phyloP scores from a whole-genome alignment of 306 rosid genomes.

The Trifolium fragiferum region DNA sequence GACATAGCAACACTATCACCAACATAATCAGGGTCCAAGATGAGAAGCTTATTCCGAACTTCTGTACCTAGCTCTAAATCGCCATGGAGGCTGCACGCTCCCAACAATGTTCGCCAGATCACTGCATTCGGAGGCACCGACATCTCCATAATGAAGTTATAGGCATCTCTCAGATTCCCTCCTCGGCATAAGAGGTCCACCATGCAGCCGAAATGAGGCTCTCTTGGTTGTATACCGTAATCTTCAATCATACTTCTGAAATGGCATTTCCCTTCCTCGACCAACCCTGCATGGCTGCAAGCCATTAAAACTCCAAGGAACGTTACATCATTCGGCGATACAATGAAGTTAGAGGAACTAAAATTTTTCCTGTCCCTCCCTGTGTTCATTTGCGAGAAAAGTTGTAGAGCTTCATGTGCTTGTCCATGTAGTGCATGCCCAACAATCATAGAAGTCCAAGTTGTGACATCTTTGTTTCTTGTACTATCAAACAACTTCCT shows the following conservation, averaged over 20 bases:
- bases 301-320: constrained; percentile 76
- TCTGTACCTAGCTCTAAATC: constrained; percentile 53
- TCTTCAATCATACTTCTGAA: constrained; percentile 61
- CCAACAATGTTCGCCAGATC: constrained; percentile 63
- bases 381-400: constrained; percentile 42
- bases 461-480: constrained; percentile 57
- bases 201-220: constrained; percentile 69
- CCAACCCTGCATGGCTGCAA: constrained; percentile 71
- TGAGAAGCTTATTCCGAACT: constrained; percentile 49
- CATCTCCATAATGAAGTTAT: constrained; percentile 57
- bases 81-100: constrained; percentile 61
- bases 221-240: constrained; percentile 57
- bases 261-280: constrained; percentile 64
- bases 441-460: constrained; percentile 73
- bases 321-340: constrained; percentile 58
- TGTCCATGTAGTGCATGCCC: constrained; percentile 73
- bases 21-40: constrained; percentile 56
- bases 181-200: constrained; percentile 72
- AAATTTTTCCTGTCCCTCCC: constrained; percentile 9
- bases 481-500: constrained; percentile 60
- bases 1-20: constrained; percentile 69
- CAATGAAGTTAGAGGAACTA: constrained; percentile 4
- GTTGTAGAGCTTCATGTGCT: constrained; percentile 46
- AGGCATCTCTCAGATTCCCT: constrained; percentile 55
- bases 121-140: constrained; percentile 47